Evolutionary conservation across 2,329 filamentous ascomycete genomes (phyloP).

Genomic region (Leptodontidium sp.): DNA sequence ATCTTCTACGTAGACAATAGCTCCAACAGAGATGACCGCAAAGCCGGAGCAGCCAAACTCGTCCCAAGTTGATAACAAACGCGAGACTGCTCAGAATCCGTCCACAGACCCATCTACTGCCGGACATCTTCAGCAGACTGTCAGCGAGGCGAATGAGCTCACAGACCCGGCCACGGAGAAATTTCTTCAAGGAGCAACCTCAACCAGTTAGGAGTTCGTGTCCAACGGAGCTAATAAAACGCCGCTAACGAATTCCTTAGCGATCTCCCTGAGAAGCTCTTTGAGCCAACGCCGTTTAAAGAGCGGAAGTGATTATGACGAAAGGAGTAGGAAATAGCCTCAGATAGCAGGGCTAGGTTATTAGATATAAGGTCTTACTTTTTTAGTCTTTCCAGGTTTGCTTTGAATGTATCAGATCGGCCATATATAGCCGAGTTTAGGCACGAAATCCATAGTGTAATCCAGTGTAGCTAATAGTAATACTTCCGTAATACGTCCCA

Average conservation of each 20-base stretch:
- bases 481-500: too few species aligned
- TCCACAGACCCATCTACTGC: conserved; percentile 23
- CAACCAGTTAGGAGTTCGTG: conserved; percentile 3
- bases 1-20: too few species aligned
- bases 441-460: conserved; percentile 10
- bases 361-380: conserved; percentile 11
- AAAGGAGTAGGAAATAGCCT: conserved; percentile 10
- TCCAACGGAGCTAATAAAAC: conserved; percentile 8
- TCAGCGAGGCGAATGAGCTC: conserved; percentile 20
- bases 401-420: conserved; percentile 7
- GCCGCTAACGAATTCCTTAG: conserved; percentile 16
- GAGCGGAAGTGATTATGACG: conserved; percentile 7
- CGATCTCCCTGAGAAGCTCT: conserved; percentile 1
- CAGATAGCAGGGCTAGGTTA: conserved; percentile 1
- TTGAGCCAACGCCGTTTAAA: conserved; percentile 9
- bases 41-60: neutral
- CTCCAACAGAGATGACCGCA: conserved; percentile 7
- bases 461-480: neutral
- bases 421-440: conserved; percentile 8
- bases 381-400: conserved; percentile 6
- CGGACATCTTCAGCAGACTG: conserved; percentile 21
- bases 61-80: neutral
- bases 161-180: conserved; percentile 27
- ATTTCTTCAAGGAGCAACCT: conserved; percentile 20
- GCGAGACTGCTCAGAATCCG: neutral